These are phyloP conservation scores for Leccinum pellstonianum DNA, from an alignment of 768 basidiomycete genomes.

Conservation along the genomic window DNA sequence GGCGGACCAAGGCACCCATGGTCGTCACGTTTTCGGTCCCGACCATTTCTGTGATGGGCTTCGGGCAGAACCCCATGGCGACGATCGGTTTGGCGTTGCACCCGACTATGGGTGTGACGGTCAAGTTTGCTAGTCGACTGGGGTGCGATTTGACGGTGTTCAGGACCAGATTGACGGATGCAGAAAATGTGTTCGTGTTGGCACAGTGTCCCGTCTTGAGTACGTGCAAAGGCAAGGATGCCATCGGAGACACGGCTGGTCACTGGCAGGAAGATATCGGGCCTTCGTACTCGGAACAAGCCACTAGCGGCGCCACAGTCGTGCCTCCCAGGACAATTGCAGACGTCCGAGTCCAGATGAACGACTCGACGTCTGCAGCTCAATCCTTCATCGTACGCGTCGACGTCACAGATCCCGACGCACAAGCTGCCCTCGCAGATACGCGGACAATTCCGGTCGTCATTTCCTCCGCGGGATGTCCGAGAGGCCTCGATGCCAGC, in stretches of 20 bases:
- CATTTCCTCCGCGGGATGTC: not conserved
- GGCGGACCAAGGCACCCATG: constrained; percentile 18
- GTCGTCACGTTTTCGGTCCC: constrained; percentile 23
- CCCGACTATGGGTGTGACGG: constrained; percentile 9
- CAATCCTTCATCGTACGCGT: constrained; percentile 18
- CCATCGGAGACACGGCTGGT: too few species aligned
- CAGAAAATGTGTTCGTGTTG: constrained; percentile 19
- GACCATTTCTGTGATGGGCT: constrained; percentile 12
- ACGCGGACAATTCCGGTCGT: constrained; percentile 8
- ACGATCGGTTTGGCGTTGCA: constrained; percentile 19
- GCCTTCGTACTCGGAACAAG: not conserved
- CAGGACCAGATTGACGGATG: constrained; percentile 13
- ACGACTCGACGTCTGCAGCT: not conserved
- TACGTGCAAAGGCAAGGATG: not conserved
- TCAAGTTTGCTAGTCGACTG: constrained; percentile 10
- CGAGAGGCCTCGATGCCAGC: not conserved
- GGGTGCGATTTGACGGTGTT: constrained; percentile 20
- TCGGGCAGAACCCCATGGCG: constrained; percentile 2
- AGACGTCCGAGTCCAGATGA: constrained; percentile 17
- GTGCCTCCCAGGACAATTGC: not conserved
- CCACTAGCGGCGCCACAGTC: not conserved
- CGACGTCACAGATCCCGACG: constrained; percentile 21
- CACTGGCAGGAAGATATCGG: constrained; percentile 7
- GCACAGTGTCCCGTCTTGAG: constrained; percentile 14
- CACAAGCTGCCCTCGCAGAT: constrained; percentile 12